Evolutionary conservation across 108 stramenopile species (phyloP), one percentile per base, ranked within the genome.

Genomic region (Bacterosira constricta): DNA sequence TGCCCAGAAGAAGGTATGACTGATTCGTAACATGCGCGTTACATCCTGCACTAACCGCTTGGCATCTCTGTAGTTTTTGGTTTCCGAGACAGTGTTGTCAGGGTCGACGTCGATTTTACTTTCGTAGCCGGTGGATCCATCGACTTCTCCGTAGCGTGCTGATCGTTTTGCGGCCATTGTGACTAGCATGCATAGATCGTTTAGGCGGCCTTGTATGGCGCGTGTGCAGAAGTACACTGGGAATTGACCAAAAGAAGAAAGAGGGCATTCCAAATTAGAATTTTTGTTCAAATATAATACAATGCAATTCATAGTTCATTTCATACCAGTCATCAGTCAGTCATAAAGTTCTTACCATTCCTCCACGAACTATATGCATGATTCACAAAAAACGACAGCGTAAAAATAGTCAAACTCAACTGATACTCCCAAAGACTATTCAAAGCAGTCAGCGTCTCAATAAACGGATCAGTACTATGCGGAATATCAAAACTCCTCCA

Each of bases 1-100:
- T 0, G 87, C 84, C 87, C 87, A 88, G 41, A 88, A 88, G 55
- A 85, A 72, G 26, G 86, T 87, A 55, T 87, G 86, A 32, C 69
- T 69, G 25, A 87, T 58, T 31, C 84, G 73, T 1, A 84, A 50
- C 36, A 85, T 47, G 21, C 86, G 74, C 18, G 78, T 70, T 4
- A 82, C 65, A 47, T 73, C 78, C 9, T 59, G 31, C 21, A 87
- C 84, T n/a, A 87, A 50, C n/a, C 60, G 38, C 21, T 57, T 41
- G n/a, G 83, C 83, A 45, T 74, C 67, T 34, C 52, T 44, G n/a
- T n/a, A n/a, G 26, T 47, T 71, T 25, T 82, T 71, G 21, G 36
- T 47, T 17, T 36, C 52, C 23, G 58, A 36, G 35, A 17, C 18
- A 3, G 18, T 21, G 11, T 15, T 29, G 15, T 26, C 42, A 18